phyloP scores from a whole-genome alignment of 495 filamentous ascomycete genomes.

The Pyrenula aspistea region DNA sequence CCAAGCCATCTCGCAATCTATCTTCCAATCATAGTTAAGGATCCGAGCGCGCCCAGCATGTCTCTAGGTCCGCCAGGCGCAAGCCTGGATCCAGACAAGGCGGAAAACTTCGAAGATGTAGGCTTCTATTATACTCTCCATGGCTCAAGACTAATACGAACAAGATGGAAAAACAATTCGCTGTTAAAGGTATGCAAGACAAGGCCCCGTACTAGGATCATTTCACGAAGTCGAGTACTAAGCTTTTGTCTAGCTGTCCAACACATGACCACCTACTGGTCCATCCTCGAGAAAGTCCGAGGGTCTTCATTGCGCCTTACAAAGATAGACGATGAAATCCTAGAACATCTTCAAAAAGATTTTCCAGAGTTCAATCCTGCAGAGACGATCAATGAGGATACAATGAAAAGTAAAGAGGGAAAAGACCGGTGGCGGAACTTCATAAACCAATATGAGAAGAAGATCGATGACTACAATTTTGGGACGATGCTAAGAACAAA shows the following conservation, averaged over 20 bases:
- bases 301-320: constrained; percentile 83
- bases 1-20: too few species aligned
- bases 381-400: constrained; percentile 70
- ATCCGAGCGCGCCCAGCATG: too few species aligned
- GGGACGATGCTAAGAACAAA: constrained; percentile 79
- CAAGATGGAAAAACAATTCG: constrained; percentile 99
- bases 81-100: constrained; percentile 52
- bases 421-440: constrained; percentile 96
- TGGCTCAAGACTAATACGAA: constrained; percentile 6
- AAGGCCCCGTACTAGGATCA: constrained; percentile 8
- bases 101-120: constrained; percentile 71
- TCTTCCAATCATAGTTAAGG: too few species aligned
- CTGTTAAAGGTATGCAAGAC: constrained; percentile 69
- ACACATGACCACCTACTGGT: constrained; percentile 94
- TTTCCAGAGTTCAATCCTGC: constrained; percentile 89
- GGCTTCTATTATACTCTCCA: constrained; percentile 1
- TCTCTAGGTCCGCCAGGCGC: constrained; percentile 27
- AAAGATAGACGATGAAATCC: constrained; percentile 88
- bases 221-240: constrained; percentile 1
- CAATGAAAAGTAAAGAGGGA: constrained; percentile 94
- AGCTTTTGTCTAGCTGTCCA: constrained; percentile 83
- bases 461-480: constrained; percentile 92
- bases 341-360: constrained; percentile 67
- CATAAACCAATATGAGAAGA: constrained; percentile 87
- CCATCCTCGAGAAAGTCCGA: constrained; percentile 77